Evolutionary conservation across 1,284 basidiomycete genomes (phyloP), one percentile per base, ranked within the genome.

Genomic region (Ustilago hordei): DNA sequence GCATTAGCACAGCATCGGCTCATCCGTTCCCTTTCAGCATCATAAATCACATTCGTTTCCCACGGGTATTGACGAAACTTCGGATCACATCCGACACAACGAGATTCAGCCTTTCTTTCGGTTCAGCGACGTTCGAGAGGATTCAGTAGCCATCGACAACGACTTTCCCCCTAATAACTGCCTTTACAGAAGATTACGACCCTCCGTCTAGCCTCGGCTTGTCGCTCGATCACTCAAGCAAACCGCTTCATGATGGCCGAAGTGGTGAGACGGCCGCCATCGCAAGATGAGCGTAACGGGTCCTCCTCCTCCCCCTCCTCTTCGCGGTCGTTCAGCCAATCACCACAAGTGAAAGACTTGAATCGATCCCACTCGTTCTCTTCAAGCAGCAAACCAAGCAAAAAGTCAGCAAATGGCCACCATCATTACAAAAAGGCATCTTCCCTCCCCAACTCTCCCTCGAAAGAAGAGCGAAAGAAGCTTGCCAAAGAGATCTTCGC

Each of bases 281-380:
- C 66, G 41, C 69, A 69, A 45, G 60, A 57, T 45, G 60, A 72
- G 23, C 34, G 31, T 31, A 28, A 43, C 48, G 58, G 67, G 50
- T 56, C 63, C 36, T 43, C 53, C 32, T 62, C 73, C 28, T 52
- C 48, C 28, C 38, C 57, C 28, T 69, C 75, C 34, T 45, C 53
- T 23, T 66, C 75, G 32, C 67, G 75, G 15, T 74, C 70, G 5
- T 70, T 47, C 43, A 55, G 69, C 34, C 75, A 77, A 48, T 77
- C 75, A 32, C 69, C 75, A 9, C 75, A 72, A 38, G 73, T 73
- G 55, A 76, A 65, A 8, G 38, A 56, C 3, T 39, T 61, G 28
- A 58, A 65, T 58, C 69, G 69, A 52, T 64, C 74, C 52, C 61
- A 68, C n/a, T 69, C 65, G 3, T 58, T 60, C 54, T 67, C 74